These are phyloP conservation scores for Cyclotella sp. DNA, from an alignment of 108 stramenopile species.

Conservation along the genomic window DNA sequence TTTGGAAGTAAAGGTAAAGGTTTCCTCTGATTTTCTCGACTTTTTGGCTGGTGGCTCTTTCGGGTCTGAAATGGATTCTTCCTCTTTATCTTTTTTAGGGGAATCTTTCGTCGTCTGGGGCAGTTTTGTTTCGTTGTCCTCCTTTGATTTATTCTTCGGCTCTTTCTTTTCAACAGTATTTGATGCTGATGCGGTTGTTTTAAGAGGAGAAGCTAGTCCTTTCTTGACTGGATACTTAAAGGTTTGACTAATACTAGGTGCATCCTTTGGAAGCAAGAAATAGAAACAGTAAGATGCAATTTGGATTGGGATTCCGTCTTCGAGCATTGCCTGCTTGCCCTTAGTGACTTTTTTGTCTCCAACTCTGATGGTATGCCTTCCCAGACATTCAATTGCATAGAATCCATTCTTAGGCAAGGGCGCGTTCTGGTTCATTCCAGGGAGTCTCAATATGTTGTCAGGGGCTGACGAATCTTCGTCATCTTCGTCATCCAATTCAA, in stretches of 20 bases:
- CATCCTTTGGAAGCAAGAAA: conserved; percentile 19
- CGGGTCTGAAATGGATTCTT: neutral
- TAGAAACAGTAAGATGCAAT: conserved; percentile 27
- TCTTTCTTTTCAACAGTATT: neutral
- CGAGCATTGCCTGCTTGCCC: conserved; percentile 20
- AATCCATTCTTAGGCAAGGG: conserved; percentile 21
- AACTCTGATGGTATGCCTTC: conserved; percentile 17
- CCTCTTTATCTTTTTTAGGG: neutral
- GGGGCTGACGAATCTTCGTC: neutral
- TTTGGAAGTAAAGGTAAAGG: neutral
- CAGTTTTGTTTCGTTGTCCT: neutral
- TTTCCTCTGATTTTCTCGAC: conserved; percentile 15
- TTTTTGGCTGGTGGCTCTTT: conserved; percentile 17
- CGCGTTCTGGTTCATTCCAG: conserved; percentile 9
- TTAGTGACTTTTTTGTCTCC: conserved; percentile 17
- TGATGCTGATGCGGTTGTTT: neutral
- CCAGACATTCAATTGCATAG: conserved; percentile 28
- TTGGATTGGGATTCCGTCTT: conserved; percentile 18
- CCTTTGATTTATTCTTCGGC: neutral
- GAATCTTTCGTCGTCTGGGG: neutral
- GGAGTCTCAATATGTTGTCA: conserved; percentile 6
- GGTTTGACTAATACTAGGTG: conserved; percentile 2
- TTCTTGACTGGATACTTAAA: conserved; percentile 1
- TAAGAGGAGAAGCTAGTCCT: neutral
- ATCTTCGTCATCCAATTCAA: neutral